These are phyloP conservation scores for Aegilops longissima DNA, from an alignment of 176 grass and related monocot genomes.

Conservation along the genomic window DNA sequence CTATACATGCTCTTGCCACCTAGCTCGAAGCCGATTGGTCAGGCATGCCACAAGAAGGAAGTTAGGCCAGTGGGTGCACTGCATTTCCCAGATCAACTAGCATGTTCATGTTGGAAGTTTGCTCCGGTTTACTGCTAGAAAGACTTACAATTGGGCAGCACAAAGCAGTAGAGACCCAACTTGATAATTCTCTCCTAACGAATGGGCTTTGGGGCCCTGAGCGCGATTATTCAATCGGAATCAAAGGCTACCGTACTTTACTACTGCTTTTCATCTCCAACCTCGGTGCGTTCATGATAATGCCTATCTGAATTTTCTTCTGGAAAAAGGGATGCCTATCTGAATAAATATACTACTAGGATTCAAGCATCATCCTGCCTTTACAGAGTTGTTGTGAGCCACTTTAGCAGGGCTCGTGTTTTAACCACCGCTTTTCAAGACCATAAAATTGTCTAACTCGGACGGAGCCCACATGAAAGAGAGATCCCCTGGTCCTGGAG, in stretches of 20 bases:
- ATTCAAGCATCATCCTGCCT: slow-evolving; percentile 12
- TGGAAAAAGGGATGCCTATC: neutral
- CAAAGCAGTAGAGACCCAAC: neutral
- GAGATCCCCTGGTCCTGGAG: slow-evolving; percentile 1
- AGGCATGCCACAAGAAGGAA: neutral
- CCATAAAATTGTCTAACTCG: neutral
- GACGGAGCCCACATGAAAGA: slow-evolving; percentile 24
- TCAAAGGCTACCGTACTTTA: neutral
- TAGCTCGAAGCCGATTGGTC: slow-evolving; percentile 1
- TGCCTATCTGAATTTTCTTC: slow-evolving; percentile 29
- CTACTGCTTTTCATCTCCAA: slow-evolving; percentile 7
- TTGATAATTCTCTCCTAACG: neutral
- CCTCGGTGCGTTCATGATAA: slow-evolving; percentile 27
- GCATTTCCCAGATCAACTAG: neutral
- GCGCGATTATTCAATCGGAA: slow-evolving; percentile 21
- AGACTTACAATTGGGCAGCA: neutral
- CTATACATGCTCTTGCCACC: slow-evolving; percentile 9
- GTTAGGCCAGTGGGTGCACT: neutral
- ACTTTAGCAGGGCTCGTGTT: slow-evolving; percentile 14
- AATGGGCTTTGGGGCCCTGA: neutral
- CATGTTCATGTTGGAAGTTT: neutral
- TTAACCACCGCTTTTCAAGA: slow-evolving; percentile 24
- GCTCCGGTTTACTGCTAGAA: neutral
- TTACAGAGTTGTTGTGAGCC: slow-evolving; percentile 28
- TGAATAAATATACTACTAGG: slow-evolving; percentile 3